Percentiles rank a stretch among this genome's conserved stretches.
Evolutionary conservation across 2,329 filamentous ascomycete species (phyloP).

Genomic region (Trichoderma sp.): DNA sequence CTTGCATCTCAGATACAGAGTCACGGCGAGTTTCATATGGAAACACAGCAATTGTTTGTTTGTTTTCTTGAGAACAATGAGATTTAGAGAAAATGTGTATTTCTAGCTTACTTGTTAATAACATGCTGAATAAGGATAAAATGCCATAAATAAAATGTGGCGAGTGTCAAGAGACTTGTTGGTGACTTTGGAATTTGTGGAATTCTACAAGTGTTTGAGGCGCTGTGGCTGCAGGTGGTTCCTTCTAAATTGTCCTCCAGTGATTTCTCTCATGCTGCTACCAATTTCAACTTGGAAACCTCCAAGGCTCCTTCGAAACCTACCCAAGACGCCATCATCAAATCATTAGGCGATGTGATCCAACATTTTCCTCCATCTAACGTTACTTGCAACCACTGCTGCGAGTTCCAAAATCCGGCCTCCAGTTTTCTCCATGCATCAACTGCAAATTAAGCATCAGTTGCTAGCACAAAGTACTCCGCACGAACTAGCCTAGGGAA

Average conservation of each 20-base stretch:
- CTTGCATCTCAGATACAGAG: conserved; percentile 12
- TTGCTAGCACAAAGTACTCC: not conserved
- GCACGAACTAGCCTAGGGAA: not conserved
- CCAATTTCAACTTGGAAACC: not conserved
- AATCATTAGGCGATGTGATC: not conserved
- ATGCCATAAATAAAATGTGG: not conserved
- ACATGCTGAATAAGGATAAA: not conserved
- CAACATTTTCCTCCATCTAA: not conserved
- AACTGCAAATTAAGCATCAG: not conserved
- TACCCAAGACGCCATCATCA: not conserved
- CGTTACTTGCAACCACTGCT: not conserved
- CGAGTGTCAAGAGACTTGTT: not conserved
- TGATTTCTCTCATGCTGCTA: not conserved
- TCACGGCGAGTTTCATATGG: not conserved
- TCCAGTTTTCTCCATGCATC: not conserved
- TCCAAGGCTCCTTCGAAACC: not conserved
- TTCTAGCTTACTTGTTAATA: not conserved
- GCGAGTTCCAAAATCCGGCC: not conserved
- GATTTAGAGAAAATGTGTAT: not conserved
- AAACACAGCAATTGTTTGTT: not conserved
- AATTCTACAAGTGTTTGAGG: not conserved
- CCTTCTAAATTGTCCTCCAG: not conserved
- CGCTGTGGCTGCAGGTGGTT: not conserved
- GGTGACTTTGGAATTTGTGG: not conserved
- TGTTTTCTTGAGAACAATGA: not conserved